Base-by-base conservation (phyloP, 345 rosid genomes). In the Eucalyptus regnans region DNA sequence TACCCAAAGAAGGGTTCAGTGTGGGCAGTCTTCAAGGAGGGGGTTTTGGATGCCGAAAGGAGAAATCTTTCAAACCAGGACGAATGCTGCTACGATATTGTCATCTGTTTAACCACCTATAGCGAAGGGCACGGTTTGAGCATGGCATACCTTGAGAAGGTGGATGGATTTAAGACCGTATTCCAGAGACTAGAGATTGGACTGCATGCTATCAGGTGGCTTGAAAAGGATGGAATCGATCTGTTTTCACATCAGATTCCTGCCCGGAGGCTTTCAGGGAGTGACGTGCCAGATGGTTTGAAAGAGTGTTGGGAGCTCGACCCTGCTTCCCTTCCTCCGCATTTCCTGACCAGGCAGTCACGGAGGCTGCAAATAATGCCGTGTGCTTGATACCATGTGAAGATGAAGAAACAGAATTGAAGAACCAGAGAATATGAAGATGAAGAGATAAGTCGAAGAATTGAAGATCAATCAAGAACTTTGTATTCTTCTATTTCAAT, bases 221-320 rank as follows among this genome's bases (percentile, higher is more conserved):
- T 97, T 22, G 94, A 90, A 76, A 95, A 96, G 89, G 93, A 93
- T 51, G 95, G 93, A 85, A 60, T 95, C 58, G 87, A 90, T 44
- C 88, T 94, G 91, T 92, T 95, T 88, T 96, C 99, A 1, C 99
- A 97, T 93, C 98, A 96, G 94, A 93, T 97, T 93, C 99, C 98
- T 85, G 96, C 99, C 3, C 93, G 92, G 92, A 96, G 94, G 92
- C 90, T 96, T 88, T 90, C 86, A 60, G 94, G 92, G 17, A 91
- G 93, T 76, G 93, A 94, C 87, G 89, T 91, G 44, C 91, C 93
- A 84, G 94, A 91, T 60, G 88, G 44, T 89, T 88, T 93, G 86
- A 93, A 93, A 90, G 96, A 94, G 56, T 94, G 96, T 86, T 97
- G 99, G 99, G 95, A 94, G 91, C 96, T 97, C 51, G 99, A 97